These are phyloP conservation scores for Solanum chilense DNA, from an alignment of 257 asterid genomes.

Conservation along the genomic window DNA sequence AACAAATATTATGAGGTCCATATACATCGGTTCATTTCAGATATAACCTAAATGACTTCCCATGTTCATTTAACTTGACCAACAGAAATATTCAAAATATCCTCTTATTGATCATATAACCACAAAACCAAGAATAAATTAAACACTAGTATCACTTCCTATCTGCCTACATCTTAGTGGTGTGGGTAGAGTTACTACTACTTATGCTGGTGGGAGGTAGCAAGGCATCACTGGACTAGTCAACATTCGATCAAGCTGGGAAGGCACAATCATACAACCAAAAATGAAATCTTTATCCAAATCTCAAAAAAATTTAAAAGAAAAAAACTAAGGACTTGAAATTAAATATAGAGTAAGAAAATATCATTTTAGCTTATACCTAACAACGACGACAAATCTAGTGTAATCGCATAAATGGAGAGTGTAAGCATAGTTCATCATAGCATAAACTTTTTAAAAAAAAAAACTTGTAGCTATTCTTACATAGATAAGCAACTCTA, in stretches of 20 bases:
- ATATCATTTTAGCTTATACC: neutral
- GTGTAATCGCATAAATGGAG: neutral
- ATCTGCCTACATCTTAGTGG: neutral
- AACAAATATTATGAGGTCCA: neutral
- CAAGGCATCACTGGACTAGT: too few species aligned
- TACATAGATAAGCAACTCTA: slow-evolving; percentile 76
- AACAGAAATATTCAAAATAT: neutral
- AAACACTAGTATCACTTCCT: neutral
- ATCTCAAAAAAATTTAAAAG: neutral
- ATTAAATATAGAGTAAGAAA: neutral
- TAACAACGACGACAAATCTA: neutral
- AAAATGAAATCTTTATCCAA: neutral
- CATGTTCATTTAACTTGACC: neutral
- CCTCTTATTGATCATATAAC: neutral
- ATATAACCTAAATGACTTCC: neutral
- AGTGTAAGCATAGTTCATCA: neutral
- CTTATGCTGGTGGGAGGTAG: neutral
- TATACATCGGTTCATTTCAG: neutral
- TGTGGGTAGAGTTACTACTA: neutral
- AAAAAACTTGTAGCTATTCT: slow-evolving; percentile 1
- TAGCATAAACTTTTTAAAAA: neutral
- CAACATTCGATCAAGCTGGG: neutral
- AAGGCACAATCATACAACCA: neutral
- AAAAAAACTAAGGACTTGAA: neutral
- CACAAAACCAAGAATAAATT: neutral